Evolutionary conservation across 306 rosid species (phyloP).

Genomic region (Prunus fruticosa): DNA sequence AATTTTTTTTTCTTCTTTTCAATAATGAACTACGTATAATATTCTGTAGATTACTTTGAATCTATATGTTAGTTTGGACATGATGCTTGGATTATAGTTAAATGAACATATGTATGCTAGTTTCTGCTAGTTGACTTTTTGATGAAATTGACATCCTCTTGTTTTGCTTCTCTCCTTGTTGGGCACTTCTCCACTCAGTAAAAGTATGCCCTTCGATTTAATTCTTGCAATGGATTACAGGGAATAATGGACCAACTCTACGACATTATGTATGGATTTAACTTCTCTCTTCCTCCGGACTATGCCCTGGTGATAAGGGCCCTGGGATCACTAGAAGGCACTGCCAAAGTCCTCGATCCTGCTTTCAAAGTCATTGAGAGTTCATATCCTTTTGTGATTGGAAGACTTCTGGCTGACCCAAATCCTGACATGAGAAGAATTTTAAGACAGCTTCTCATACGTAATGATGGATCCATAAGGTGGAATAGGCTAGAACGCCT

Average conservation of each 20-base stretch:
- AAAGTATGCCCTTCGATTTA: neutral
- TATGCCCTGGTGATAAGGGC: slow-evolving; percentile 96
- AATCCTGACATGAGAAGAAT: slow-evolving; percentile 96
- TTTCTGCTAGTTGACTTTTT: neutral
- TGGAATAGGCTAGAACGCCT: slow-evolving; percentile 96
- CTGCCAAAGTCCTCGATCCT: slow-evolving; percentile 93
- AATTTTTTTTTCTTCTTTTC: too few relatives aligned
- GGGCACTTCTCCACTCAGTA: neutral
- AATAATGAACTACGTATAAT: neutral
- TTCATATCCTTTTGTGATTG: slow-evolving; percentile 88
- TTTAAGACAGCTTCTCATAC: slow-evolving; percentile 82
- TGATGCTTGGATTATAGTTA: neutral
- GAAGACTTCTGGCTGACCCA: slow-evolving; percentile 93
- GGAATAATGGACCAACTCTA: slow-evolving; percentile 88
- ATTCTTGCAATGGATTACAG: slow-evolving; percentile 56
- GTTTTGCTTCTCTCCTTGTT: neutral
- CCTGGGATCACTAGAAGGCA: slow-evolving; percentile 93
- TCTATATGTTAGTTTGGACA: neutral
- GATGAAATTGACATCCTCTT: neutral
- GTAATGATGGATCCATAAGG: slow-evolving; percentile 83
- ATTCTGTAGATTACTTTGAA: neutral
- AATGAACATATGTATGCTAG: neutral
- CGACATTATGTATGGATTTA: slow-evolving; percentile 79
- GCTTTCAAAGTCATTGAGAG: slow-evolving; percentile 87
- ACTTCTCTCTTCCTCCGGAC: slow-evolving; percentile 93